These are phyloP conservation scores for Collybia sp. DNA, from an alignment of 768 basidiomycete species.

Conservation along the genomic window DNA sequence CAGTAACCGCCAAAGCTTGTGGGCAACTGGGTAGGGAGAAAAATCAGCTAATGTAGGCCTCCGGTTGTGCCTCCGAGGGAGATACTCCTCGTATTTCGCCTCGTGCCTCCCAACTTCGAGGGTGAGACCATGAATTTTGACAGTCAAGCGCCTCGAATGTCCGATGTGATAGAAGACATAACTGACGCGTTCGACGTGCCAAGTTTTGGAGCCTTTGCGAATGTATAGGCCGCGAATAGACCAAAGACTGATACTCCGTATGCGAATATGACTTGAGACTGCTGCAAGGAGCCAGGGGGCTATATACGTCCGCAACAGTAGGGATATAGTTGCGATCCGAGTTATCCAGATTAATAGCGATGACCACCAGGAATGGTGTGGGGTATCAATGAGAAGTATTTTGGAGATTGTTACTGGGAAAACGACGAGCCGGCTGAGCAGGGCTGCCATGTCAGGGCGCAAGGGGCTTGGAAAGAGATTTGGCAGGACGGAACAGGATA, in stretches of 20 bases:
- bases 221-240: slow-evolving; percentile 78
- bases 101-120: slow-evolving; percentile 41
- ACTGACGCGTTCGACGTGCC: slow-evolving; percentile 67
- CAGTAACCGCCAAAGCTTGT: slow-evolving; percentile 31
- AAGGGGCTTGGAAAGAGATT: not conserved
- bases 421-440: not conserved
- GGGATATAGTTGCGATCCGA: slow-evolving; percentile 46
- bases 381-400: slow-evolving; percentile 24
- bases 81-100: slow-evolving; percentile 11
- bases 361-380: slow-evolving; percentile 30
- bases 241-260: slow-evolving; percentile 70
- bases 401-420: slow-evolving; percentile 10
- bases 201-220: slow-evolving; percentile 45
- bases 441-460: no score
- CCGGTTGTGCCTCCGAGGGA: slow-evolving; percentile 29
- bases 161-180: slow-evolving; percentile 49
- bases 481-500: no score
- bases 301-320: slow-evolving; percentile 62
- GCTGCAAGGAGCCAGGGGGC: slow-evolving; percentile 58
- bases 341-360: slow-evolving; percentile 43
- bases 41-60: slow-evolving; percentile 44
- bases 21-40: slow-evolving; percentile 38
- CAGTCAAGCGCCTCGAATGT: slow-evolving; percentile 50
- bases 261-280: slow-evolving; percentile 58
- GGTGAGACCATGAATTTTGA: slow-evolving; percentile 58